Evolutionary conservation across 2,329 filamentous ascomycete genomes (phyloP), one percentile per base, ranked within the genome.

Genomic region (Biscogniauxia marginata): DNA sequence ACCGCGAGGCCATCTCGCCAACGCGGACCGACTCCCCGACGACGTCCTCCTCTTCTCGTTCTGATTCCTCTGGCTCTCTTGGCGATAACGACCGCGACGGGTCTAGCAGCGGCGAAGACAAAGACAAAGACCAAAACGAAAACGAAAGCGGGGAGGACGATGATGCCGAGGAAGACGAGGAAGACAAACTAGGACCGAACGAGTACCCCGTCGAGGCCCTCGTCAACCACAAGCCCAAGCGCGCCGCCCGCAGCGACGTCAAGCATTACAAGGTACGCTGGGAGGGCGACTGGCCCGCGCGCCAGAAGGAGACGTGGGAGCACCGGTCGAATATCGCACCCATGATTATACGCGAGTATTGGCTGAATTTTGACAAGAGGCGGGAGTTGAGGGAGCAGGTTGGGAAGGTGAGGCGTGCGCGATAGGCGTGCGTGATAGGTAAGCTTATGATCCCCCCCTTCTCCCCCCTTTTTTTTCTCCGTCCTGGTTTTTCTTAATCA

Each of bases 301-400:
- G 6, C 4, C n/a, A 58, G 23, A 59, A 58, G 21, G 49, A 58
- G 47, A 55, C 48, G 1, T 62, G 57, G 57, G 50, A 53, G 4
- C 25, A 5, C 1, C 8, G 3, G 2, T 0, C 3, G 4, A n/a
- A 58, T 20, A 54, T 62, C 34, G 21, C 48, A 2, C 13, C 20
- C 8, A 2, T 25, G 8, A 21, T 56, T 7, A 48, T 58, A 9
- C 46, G 46, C 7, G 21, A 46, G 9, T 62, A 62, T 21, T 60
- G 57, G 55, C 21, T 18, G 9, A 19, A 13, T 19, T 3, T 39
- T 16, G 30, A 39, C 30, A n/a, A n/a, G n/a, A n/a, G n/a, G n/a
- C n/a, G n/a, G n/a, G n/a, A n/a, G n/a, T n/a, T n/a, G n/a, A n/a
- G n/a, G n/a, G n/a, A n/a, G n/a, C n/a, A n/a, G n/a, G n/a, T n/a